phyloP scores from a whole-genome alignment of 2,329 filamentous ascomycete genomes.

The Aspergillus aculeatus region DNA sequence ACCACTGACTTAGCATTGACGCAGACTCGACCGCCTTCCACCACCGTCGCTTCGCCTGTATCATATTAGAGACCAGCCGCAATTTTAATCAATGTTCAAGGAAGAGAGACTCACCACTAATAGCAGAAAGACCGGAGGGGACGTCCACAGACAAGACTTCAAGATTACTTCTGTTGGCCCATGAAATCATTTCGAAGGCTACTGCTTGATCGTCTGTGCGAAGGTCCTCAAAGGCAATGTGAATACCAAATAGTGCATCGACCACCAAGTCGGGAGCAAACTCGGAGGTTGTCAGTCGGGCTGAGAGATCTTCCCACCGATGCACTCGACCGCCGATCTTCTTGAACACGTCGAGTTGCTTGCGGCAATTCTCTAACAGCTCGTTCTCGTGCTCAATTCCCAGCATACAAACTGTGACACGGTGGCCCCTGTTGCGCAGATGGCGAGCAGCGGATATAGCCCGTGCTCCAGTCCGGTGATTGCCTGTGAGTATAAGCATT shows the following conservation, averaged over 20 bases:
- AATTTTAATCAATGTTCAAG: conserved; percentile 32
- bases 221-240: conserved; percentile 84
- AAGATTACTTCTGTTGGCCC: conserved; percentile 85
- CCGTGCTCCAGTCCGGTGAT: conserved; percentile 83
- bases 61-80: background rate
- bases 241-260: conserved; percentile 83
- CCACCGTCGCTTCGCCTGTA: conserved; percentile 53
- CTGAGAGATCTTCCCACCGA: conserved; percentile 58
- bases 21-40: conserved; percentile 75
- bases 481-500: conserved; percentile 84
- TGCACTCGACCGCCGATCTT: conserved; percentile 76
- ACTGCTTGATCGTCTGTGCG: conserved; percentile 77
- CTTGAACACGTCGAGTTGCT: conserved; percentile 80
- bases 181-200: conserved; percentile 86
- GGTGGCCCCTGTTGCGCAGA: conserved; percentile 76
- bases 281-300: conserved; percentile 52
- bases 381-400: conserved; percentile 81
- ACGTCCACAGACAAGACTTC: conserved; percentile 85
- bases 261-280: conserved; percentile 76
- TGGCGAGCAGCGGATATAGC: conserved; percentile 84
- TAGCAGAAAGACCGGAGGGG: conserved; percentile 82
- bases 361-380: conserved; percentile 73
- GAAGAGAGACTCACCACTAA: conserved; percentile 64
- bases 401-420: conserved; percentile 79
- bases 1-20: conserved; percentile 81